Conservation (phyloP, 352 stramenopile genomes). For the Pythium insidiosum region DNA sequence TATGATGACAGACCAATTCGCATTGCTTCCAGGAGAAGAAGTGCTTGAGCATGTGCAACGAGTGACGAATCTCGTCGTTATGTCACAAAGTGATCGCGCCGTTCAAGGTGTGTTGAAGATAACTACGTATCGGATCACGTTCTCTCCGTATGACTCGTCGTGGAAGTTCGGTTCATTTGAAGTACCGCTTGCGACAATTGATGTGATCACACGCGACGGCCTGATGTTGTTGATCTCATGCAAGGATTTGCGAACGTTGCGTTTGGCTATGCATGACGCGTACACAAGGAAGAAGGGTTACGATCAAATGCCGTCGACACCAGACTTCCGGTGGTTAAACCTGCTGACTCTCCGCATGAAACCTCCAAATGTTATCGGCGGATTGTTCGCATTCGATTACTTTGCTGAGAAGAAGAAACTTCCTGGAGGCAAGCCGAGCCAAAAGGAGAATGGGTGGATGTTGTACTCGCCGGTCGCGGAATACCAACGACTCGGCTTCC, state of each 20-base stretch:
- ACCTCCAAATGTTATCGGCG: conserved; percentile 61
- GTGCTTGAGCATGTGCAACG: conserved; percentile 78
- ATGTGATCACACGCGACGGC: conserved; percentile 68
- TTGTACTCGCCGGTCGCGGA: conserved; percentile 76
- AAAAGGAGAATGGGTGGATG: conserved; percentile 76
- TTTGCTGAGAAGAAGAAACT: conserved; percentile 60
- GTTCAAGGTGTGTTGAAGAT: conserved; percentile 84
- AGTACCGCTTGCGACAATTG: conserved; percentile 66
- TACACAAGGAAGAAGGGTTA: conserved; percentile 79
- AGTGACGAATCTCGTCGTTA: conserved; percentile 80
- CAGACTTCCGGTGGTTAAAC: conserved; percentile 75
- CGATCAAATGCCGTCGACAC: conserved; percentile 65
- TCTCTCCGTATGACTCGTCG: conserved; percentile 77
- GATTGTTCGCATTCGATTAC: conserved; percentile 80
- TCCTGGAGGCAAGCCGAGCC: conserved; percentile 10
- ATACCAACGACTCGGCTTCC: conserved; percentile 78
- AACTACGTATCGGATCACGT: conserved; percentile 76
- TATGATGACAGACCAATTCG: conserved; percentile 53
- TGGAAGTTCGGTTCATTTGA: conserved; percentile 85
- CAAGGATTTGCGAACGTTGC: conserved; percentile 75
- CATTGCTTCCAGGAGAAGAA: conserved; percentile 50
- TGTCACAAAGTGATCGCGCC: conserved; percentile 72
- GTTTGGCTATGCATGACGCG: conserved; percentile 79
- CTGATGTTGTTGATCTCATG: conserved; percentile 76
- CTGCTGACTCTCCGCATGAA: conserved; percentile 73